phyloP scores from a whole-genome alignment of 352 stramenopile genomes.

The Pythium periplocum region DNA sequence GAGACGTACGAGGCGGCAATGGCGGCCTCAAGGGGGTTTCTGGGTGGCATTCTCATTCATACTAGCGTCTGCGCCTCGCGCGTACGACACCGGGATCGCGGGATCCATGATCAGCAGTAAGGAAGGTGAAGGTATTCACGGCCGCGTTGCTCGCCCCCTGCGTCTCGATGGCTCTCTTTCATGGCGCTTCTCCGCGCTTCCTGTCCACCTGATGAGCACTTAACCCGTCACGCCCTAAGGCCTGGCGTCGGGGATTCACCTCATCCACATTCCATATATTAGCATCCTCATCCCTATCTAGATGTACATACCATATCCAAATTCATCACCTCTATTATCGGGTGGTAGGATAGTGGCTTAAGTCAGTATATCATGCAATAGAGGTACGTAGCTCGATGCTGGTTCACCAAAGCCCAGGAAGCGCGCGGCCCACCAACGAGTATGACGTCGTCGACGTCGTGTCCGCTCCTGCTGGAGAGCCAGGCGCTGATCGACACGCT shows the following conservation, averaged over 20 bases:
- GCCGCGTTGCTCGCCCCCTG: constrained; percentile 5
- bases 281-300: constrained; percentile 1
- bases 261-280: constrained; percentile 28
- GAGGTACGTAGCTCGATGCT: too few relatives aligned
- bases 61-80: constrained; percentile 32
- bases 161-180: too few relatives aligned
- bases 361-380: too few relatives aligned
- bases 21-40: neutral
- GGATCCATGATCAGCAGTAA: constrained; percentile 78
- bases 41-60: constrained; percentile 11
- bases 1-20: constrained; percentile 7
- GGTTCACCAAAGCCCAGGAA: too few relatives aligned
- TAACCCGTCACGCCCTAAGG: constrained; percentile 31
- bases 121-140: constrained; percentile 65
- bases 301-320: neutral
- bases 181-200: too few relatives aligned
- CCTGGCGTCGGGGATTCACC: constrained; percentile 38
- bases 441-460: constrained; percentile 28
- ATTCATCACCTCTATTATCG: neutral
- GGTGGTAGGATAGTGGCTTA: too few relatives aligned
- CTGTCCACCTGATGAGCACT: constrained; percentile 40
- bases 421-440: neutral
- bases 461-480: constrained; percentile 56
- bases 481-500: constrained; percentile 67
- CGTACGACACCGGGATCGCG: constrained; percentile 60